Base-by-base conservation (phyloP, 208 protist species). In the Borovskyia barvae region DNA sequence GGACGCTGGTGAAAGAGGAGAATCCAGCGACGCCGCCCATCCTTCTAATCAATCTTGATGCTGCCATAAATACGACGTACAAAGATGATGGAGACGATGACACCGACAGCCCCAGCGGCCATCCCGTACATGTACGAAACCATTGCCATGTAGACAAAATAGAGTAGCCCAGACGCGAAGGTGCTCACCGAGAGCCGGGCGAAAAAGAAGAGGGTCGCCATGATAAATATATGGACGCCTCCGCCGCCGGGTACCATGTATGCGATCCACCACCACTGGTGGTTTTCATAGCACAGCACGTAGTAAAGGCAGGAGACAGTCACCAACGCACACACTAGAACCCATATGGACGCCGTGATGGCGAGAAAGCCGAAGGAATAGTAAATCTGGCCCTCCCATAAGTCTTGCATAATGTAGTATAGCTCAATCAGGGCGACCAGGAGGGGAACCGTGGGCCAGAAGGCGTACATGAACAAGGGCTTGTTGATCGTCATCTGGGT, bases 351-450 rank as follows among this genome's bases (percentile, higher is more conserved):
- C 46, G 97, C 94, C 9, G 98, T 97, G 45, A 99, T 42, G 37
- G 94, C 82, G 12, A 99, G 87, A 78, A 99, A 99, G 28, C 97
- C 93, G 58, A 99, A 99, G 32, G 99, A 94, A 87, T 99, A 99
- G 85, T 99, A 99, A 48, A 99, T 93, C 75, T 92, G 82, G 17
- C 98, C 89, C 17, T 74, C 71, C 90, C 92, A 97, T 2, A 99
- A 50, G 8, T 92, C 92, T 28, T 93, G 92, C 53, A 99, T 73
- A 55, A 99, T 96, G 80, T 99, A 99, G 73, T 98, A 97, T 7
- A 99, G 73, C 90, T 99, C 98, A 54, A 99, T 93, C n/a, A 99
- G 95, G 11, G 98, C 85, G 12, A 97, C 92, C 35, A 93, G 91
- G 50, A 99, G 98, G 28, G 98, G 98, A 28, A 99, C 88, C 19